A percentile compares a stretch with the other conserved stretches of the same genome.
Conservation (phyloP, 257 asterid species). For the Ocimum tenuiflorum region DNA sequence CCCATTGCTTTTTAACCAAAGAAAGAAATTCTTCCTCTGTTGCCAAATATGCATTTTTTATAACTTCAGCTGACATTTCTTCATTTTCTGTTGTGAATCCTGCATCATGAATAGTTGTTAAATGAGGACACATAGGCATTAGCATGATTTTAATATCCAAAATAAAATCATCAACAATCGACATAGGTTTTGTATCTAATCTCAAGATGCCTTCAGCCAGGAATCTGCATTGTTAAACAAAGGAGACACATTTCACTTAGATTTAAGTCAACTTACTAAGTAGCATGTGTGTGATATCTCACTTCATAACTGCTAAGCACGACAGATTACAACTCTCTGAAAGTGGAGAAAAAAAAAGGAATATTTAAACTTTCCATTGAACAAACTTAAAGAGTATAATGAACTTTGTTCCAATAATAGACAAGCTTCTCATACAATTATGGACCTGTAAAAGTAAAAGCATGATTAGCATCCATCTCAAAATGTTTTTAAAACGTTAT, state of each 20-base stretch:
- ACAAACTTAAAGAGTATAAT: background rate
- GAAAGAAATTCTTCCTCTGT: slow-evolving; percentile 70
- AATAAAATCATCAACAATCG: background rate
- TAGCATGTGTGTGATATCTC: too few relatives aligned
- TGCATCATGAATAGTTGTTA: slow-evolving; percentile 39
- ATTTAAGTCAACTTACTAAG: too few relatives aligned
- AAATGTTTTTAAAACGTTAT: slow-evolving; percentile 20
- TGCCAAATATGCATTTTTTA: slow-evolving; percentile 53
- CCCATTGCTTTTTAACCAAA: slow-evolving; percentile 55
- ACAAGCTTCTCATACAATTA: background rate
- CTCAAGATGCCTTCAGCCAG: background rate
- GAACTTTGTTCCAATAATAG: background rate
- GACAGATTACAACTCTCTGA: background rate
- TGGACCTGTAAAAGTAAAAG: background rate
- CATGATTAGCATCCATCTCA: background rate
- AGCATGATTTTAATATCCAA: slow-evolving; percentile 7
- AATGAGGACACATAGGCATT: slow-evolving; percentile 25
- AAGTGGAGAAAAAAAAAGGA: background rate
- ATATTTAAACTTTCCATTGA: background rate
- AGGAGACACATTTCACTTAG: too few relatives aligned
- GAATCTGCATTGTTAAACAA: too few relatives aligned
- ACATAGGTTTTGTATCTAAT: background rate
- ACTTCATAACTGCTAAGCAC: background rate
- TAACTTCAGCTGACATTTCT: slow-evolving; percentile 63
- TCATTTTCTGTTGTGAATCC: slow-evolving; percentile 44